These are phyloP conservation scores for Inosperma sp. DNA, from an alignment of 768 basidiomycete species.

Conservation along the genomic window DNA sequence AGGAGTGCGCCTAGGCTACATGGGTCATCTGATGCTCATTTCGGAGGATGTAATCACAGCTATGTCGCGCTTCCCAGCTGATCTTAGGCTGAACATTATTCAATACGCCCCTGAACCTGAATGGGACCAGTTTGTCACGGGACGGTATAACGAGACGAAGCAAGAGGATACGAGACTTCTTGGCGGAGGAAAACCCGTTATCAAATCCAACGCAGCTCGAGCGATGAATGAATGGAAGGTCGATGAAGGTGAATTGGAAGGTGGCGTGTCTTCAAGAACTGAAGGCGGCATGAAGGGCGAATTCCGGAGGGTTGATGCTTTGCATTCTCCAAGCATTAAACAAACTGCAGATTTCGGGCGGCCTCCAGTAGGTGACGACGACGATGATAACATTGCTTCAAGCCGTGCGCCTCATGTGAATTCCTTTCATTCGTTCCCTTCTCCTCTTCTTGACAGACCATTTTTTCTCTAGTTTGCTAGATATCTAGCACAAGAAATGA, in stretches of 20 bases:
- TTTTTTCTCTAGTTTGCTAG: slow-evolving; percentile 58
- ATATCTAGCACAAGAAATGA: slow-evolving; percentile 73
- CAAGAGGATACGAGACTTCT: slow-evolving; percentile 72
- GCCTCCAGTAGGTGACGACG: slow-evolving; percentile 44
- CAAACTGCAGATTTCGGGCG: slow-evolving; percentile 64
- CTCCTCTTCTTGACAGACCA: slow-evolving; percentile 2
- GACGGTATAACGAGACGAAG: slow-evolving; percentile 83
- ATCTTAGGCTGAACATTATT: slow-evolving; percentile 61
- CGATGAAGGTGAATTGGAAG: slow-evolving; percentile 54
- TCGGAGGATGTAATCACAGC: slow-evolving; percentile 92
- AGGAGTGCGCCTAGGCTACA: slow-evolving; percentile 82
- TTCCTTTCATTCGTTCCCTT: slow-evolving; percentile 14
- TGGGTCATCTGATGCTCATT: slow-evolving; percentile 95
- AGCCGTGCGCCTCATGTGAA: slow-evolving; percentile 44
- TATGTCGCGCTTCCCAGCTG: slow-evolving; percentile 80
- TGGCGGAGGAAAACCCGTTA: slow-evolving; percentile 79
- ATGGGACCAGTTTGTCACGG: slow-evolving; percentile 89
- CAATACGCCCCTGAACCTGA: slow-evolving; percentile 66
- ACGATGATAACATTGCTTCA: slow-evolving; percentile 40
- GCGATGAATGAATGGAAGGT: slow-evolving; percentile 54
- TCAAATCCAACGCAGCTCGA: slow-evolving; percentile 33
- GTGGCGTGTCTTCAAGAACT: slow-evolving; percentile 11
- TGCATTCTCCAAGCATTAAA: slow-evolving; percentile 40
- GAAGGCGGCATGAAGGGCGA: slow-evolving; percentile 46
- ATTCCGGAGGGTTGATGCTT: slow-evolving; percentile 47